Evolutionary conservation across 495 filamentous ascomycete species (phyloP), one percentile per base, ranked within the genome.

Genomic region (Haplographium delicatum): DNA sequence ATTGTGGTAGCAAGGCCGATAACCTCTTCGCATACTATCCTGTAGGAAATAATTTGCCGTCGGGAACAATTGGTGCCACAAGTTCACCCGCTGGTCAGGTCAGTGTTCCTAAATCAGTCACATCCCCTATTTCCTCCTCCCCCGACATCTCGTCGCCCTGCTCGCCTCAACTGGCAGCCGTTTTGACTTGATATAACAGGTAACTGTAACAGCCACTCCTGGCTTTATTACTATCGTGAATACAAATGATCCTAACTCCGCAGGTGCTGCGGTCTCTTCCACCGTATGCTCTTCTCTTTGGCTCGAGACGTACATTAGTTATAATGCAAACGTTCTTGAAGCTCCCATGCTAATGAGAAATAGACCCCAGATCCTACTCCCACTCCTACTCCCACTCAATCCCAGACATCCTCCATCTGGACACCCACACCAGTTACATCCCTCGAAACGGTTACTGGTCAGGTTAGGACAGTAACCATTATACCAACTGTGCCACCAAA

Each of bases 1-100:
- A 68, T 19, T 90, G 86, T 62, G 86, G 86, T 44, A 78, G 72
- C 55, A 62, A 74, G 15, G 13, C 5, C 4, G 33, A 16, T 37
- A 72, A 66, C 8, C 57, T 85, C 2, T 91, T 70, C 57, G 82
- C 72, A 39, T 91, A 91, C 57, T 66, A 82, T 35, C 53, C 66
- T 27, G 61, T 81, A 31, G 28, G 28, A 24, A 57, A 54, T 18
- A 66, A 57, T 30, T 19, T 60, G 23, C 75, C 77, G 16, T 71
- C 68, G 26, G 80, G 80, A 22, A 83, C 79, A 15, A 48, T 53
- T 41, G 66, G 68, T 23, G 53, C 54, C 18, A 55, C 56, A 33
- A 28, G 25, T 25, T n/a, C 43, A 35, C 33, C 45, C n/a, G 15
- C 54, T 10, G 11, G 15, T 33, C 50, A 28, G 53, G 52, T 56